Evolutionary conservation across 768 basidiomycete species (phyloP), one percentile per base, ranked within the genome.

Genomic region (Leccinum truebloodii): DNA sequence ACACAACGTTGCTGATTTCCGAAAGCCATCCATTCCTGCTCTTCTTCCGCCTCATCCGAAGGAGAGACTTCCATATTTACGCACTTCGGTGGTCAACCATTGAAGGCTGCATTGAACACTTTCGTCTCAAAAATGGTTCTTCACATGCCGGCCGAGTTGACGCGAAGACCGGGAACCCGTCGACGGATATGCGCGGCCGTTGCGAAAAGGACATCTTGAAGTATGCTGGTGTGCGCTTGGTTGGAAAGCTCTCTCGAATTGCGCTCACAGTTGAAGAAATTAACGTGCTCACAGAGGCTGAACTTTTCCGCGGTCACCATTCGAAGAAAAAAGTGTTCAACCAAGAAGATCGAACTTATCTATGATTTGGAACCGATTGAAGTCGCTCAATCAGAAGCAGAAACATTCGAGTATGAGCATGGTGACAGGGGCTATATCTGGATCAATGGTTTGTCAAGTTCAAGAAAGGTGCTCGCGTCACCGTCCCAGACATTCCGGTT

Each of bases 101-200:
- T 67, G 90, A 97, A 74, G 97, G 96, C 20, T 94, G 93, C 70
- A 97, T 99, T 69, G 97, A 28, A 28, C 28, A 28, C 28, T 28
- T 28, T 28, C 28, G 28, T 28, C 28, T 28, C 28, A 28, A 28
- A 28, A 28, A 28, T 28, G 28, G 28, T 28, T 85, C 91, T 34
- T 81, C 96, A 34, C 91, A 98, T 69, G 96, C 98, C 66, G 97
- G 97, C 37, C 98, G 97, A 97, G 95, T 98, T 52, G 96, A 98
- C 70, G 86, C 88, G 71, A 96, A 97, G 81, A 86, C 90, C 14
- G 84, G 80, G 95, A 98, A 64, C 94, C 97, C 8, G 89, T 99
- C 39, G 96, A 98, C 71, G 97, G 97, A 99, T 65, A 90, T 98
- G 63, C 88, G 89, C 61, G 88, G 88, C 34, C 91, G 89, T 56